phyloP scores from a whole-genome alignment of 768 basidiomycete species.

The Tricholoma bakamatsutake region DNA sequence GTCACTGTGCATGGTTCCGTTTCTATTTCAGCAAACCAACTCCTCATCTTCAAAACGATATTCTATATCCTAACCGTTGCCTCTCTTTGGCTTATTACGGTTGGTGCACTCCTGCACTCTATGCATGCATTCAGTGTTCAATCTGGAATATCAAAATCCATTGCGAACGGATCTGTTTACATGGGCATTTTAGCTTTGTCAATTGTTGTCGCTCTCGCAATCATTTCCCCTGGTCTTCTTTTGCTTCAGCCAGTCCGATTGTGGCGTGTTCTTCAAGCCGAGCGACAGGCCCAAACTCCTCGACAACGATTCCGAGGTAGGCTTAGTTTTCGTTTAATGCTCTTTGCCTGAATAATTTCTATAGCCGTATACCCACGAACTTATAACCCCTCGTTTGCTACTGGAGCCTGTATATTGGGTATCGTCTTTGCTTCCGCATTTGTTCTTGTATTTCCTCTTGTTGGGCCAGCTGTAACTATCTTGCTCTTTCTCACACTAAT shows the following conservation, averaged over 20 bases:
- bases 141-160: constrained; percentile 31
- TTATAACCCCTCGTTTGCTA: constrained; percentile 65
- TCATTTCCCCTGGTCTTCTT: constrained; percentile 65
- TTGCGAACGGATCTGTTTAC: constrained; percentile 70
- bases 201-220: constrained; percentile 56
- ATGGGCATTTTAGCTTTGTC: constrained; percentile 56
- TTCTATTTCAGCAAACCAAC: constrained; percentile 57
- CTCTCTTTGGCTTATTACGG: constrained; percentile 54
- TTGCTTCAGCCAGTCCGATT: constrained; percentile 67
- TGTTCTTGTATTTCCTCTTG: constrained; percentile 69
- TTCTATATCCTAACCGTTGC: constrained; percentile 54
- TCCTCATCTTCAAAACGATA: constrained; percentile 56
- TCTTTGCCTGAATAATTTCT: constrained; percentile 6
- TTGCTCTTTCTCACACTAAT: constrained; percentile 61
- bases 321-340: constrained; percentile 14
- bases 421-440: constrained; percentile 71
- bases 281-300: constrained; percentile 63
- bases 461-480: constrained; percentile 64
- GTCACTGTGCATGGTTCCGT: constrained; percentile 49
- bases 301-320: constrained; percentile 73
- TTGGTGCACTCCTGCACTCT: constrained; percentile 68
- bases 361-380: constrained; percentile 64
- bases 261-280: constrained; percentile 48
- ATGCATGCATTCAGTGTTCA: constrained; percentile 49
- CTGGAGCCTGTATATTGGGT: constrained; percentile 59